phyloP scores from a whole-genome alignment of 495 filamentous ascomycete genomes.

The Hapsidospora chrysogenum region DNA sequence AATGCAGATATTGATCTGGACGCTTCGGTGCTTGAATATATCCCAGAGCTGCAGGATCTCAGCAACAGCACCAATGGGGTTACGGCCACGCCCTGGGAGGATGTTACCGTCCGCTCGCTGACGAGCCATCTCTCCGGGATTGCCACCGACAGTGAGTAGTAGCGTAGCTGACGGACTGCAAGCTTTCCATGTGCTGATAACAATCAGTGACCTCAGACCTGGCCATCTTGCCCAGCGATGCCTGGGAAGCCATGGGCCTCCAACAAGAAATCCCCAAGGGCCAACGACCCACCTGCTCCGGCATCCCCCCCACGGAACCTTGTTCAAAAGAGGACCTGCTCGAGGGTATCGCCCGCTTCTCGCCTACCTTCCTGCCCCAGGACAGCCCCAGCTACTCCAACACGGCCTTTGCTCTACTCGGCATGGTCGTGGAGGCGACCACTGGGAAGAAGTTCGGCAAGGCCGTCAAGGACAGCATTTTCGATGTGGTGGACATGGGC shows the following conservation, averaged over 20 bases:
- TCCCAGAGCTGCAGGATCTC: neutral
- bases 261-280: conserved; percentile 10
- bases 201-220: conserved; percentile 7
- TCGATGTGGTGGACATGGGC: conserved; percentile 24
- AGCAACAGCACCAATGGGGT: neutral
- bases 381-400: conserved; percentile 25
- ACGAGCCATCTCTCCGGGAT: neutral
- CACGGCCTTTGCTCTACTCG: conserved; percentile 19
- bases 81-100: neutral
- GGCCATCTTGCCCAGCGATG: conserved; percentile 8
- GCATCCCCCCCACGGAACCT: conserved; percentile 11
- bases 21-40: neutral
- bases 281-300: conserved; percentile 14
- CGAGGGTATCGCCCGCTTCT: conserved; percentile 14
- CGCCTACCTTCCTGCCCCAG: conserved; percentile 17
- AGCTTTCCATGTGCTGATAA: neutral
- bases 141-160: no score
- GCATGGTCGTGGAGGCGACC: conserved; percentile 18
- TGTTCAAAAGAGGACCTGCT: conserved; percentile 15
- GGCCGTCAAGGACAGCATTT: conserved; percentile 15
- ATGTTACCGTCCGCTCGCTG: neutral
- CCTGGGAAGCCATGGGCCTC: conserved; percentile 13
- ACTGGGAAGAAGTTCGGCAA: conserved; percentile 14
- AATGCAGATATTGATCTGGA: neutral
- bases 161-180: neutral